phyloP scores from a whole-genome alignment of 176 grass and related monocot species.

The Aegilops longissima region DNA sequence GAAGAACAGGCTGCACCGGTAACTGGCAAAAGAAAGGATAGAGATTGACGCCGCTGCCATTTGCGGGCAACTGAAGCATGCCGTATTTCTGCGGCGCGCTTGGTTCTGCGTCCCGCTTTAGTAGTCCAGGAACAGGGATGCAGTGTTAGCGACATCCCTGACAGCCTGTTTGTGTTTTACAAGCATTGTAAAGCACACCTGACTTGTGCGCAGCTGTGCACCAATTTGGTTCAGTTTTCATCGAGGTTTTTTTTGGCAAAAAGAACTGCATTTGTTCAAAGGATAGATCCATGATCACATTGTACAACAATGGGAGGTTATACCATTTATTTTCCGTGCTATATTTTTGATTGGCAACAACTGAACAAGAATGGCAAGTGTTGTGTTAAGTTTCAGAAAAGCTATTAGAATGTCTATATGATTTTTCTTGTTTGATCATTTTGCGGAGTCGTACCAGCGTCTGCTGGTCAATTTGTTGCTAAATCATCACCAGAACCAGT shows the following conservation, averaged over 20 bases:
- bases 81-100: not conserved
- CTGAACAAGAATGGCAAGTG: no score
- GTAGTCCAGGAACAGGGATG: no score
- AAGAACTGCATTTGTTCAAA: not conserved
- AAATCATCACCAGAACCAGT: not conserved
- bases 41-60: constrained; percentile 34
- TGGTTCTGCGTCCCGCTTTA: not conserved
- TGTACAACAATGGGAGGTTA: not conserved
- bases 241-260: not conserved
- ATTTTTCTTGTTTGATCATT: not conserved
- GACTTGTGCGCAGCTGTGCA: not conserved
- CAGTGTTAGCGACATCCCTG: not conserved
- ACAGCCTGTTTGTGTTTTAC: not conserved
- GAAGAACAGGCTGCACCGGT: constrained; percentile 32
- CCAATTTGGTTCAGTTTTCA: not conserved
- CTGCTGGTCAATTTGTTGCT: not conserved
- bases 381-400: not conserved
- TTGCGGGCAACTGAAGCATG: not conserved
- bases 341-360: no score
- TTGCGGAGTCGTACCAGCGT: not conserved
- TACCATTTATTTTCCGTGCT: not conserved
- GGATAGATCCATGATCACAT: not conserved
- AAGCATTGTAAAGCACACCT: not conserved
- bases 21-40: constrained; percentile 76
- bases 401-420: not conserved